Evolutionary conservation across 1,139 yeast genomes (phyloP).

Genomic region (Candida gigantensis): DNA sequence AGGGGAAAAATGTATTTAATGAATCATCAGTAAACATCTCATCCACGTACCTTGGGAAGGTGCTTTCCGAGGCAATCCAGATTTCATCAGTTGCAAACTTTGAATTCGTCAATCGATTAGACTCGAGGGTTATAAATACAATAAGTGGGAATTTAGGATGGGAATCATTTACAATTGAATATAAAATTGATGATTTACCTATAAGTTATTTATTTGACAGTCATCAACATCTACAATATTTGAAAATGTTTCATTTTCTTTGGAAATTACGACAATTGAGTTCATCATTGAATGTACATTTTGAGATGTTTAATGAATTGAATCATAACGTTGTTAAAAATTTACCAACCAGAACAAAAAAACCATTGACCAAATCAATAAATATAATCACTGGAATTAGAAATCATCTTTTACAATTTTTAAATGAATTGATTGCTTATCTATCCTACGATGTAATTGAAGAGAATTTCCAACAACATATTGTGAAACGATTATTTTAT

Average conservation of each 20-base stretch:
- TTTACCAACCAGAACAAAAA: constrained; percentile 2
- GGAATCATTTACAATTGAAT: constrained; percentile 92
- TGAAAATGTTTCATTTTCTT: constrained; percentile 79
- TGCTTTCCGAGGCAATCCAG: constrained; percentile 66
- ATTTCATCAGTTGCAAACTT: constrained; percentile 59
- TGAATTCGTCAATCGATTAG: constrained; percentile 44
- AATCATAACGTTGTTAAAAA: constrained; percentile 29
- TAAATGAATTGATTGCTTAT: constrained; percentile 43
- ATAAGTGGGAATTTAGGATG: constrained; percentile 71
- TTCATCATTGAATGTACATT: constrained; percentile 48
- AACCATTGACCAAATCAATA: constrained; percentile 10
- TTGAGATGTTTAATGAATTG: constrained; percentile 16
- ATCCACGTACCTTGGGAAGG: constrained; percentile 64
- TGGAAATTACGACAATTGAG: constrained; percentile 76
- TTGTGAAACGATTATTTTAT: constrained; percentile 24
- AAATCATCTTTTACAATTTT: constrained; percentile 45
- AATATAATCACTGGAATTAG: constrained; percentile 30
- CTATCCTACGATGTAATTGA: constrained; percentile 53
- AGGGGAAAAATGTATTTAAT: constrained; percentile 55
- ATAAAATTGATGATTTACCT: constrained; percentile 60
- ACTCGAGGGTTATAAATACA: constrained; percentile 76
- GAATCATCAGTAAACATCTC: constrained; percentile 65
- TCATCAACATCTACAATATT: constrained; percentile 48
- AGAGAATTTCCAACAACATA: constrained; percentile 29
- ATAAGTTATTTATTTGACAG: constrained; percentile 27